Conservation (phyloP, 345 rosid genomes). For the Corchorus olitorius region DNA sequence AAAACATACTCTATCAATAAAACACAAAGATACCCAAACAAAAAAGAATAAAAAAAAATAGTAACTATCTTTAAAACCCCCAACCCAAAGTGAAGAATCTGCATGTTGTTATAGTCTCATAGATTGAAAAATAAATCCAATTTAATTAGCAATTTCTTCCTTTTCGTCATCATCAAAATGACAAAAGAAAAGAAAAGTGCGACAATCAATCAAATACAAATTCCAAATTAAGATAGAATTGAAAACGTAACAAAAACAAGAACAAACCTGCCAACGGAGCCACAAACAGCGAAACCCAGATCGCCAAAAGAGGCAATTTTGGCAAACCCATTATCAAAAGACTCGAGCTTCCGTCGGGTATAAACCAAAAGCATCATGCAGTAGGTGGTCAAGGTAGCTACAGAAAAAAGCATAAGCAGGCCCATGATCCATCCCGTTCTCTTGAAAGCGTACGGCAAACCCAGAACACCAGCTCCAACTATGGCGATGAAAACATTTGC, state of each 20-base stretch:
- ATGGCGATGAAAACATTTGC: conserved; percentile 89
- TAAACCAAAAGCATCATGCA: conserved; percentile 85
- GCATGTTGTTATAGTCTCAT: not conserved
- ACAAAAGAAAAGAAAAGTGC: not conserved
- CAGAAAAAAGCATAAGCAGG: conserved; percentile 61
- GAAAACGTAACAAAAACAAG: conserved; percentile 47
- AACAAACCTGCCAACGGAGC: conserved; percentile 55
- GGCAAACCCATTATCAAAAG: conserved; percentile 37
- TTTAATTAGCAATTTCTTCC: not conserved
- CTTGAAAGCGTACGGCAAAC: conserved; percentile 86
- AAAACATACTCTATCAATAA: not conserved
- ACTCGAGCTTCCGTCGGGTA: conserved; percentile 75
- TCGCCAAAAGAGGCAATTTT: conserved; percentile 76
- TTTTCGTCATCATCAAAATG: not conserved
- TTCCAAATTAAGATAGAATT: conserved; percentile 25
- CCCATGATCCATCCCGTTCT: conserved; percentile 88
- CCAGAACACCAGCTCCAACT: conserved; percentile 89
- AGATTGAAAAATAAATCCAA: not conserved
- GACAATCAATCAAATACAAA: not conserved
- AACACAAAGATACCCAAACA: not conserved
- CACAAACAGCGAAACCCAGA: conserved; percentile 78
- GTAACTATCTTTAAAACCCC: not conserved
- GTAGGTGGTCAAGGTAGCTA: conserved; percentile 52
- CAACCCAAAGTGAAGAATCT: not conserved
- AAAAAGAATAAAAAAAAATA: not conserved